These are phyloP conservation scores for Asparagopsis taxiformis DNA, from an alignment of 31 red algal genomes.

Conservation along the genomic window DNA sequence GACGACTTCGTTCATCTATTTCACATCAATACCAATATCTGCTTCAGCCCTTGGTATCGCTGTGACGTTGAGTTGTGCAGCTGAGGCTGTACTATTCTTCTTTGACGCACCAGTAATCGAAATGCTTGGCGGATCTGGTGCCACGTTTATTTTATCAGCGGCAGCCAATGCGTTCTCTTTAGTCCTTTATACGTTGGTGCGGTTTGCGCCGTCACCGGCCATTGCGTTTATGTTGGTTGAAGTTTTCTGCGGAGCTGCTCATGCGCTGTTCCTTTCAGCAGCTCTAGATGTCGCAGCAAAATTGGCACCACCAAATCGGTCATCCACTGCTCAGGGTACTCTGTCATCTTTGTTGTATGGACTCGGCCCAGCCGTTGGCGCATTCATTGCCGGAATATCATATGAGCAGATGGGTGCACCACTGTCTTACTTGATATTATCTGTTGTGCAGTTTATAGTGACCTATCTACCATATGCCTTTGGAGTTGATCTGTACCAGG, in stretches of 20 bases:
- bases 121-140: no score
- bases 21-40: constrained; percentile 7
- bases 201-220: background rate
- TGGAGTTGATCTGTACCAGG: no score
- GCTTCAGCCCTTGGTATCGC: constrained; percentile 27
- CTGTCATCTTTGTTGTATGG: constrained; percentile 16
- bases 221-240: constrained; percentile 1
- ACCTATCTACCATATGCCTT: no score
- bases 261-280: constrained; percentile 41
- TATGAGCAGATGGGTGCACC: no score
- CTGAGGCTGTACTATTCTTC: no score
- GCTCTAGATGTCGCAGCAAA: constrained; percentile 12
- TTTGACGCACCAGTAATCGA: no score
- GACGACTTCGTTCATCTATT: constrained; percentile 41
- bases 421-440: no score
- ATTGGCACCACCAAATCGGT: constrained; percentile 12
- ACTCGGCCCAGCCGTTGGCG: constrained; percentile 33
- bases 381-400: constrained; percentile 22
- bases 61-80: constrained; percentile 26
- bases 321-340: constrained; percentile 27
- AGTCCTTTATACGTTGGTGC: constrained; percentile 8
- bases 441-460: no score
- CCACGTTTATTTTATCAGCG: background rate
- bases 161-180: constrained; percentile 2
- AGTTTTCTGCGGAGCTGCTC: constrained; percentile 23